phyloP scores from a whole-genome alignment of 305 asterid species.

The Rubia occidens region DNA sequence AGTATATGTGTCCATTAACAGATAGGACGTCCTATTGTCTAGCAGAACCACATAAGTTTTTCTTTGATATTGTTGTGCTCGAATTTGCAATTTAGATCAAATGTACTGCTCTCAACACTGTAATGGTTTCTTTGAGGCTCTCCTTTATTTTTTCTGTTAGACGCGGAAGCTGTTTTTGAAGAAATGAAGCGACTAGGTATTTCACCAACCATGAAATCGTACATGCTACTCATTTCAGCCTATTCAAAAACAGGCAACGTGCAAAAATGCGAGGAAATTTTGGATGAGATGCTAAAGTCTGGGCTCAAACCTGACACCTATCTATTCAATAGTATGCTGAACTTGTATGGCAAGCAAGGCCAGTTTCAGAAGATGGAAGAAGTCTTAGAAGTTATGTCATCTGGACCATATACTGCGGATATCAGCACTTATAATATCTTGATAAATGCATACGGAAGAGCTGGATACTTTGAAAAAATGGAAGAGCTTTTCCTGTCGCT shows the following conservation, averaged over 20 bases:
- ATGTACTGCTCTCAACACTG: background rate
- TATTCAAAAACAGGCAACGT: constrained; percentile 52
- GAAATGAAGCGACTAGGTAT: constrained; percentile 67
- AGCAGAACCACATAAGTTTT: background rate
- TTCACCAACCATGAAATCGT: constrained; percentile 71
- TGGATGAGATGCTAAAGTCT: constrained; percentile 42
- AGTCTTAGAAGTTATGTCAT: constrained; percentile 42
- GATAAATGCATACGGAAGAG: constrained; percentile 61
- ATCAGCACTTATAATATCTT: constrained; percentile 71
- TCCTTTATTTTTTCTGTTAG: constrained; percentile 21
- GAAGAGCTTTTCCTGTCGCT: constrained; percentile 57
- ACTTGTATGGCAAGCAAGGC: constrained; percentile 71
- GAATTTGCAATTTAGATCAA: background rate
- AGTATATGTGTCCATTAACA: background rate
- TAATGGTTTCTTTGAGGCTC: background rate
- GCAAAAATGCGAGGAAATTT: constrained; percentile 56
- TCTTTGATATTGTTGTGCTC: background rate
- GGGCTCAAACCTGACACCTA: constrained; percentile 63
- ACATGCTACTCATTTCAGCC: constrained; percentile 74
- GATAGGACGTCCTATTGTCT: background rate
- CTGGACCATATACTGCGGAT: constrained; percentile 40
- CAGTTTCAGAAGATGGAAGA: constrained; percentile 70
- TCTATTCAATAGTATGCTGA: constrained; percentile 59
- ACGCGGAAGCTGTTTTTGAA: constrained; percentile 69
- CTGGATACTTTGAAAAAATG: constrained; percentile 62